Base-by-base conservation (phyloP, 2,329 filamentous ascomycete genomes). In the Plenodomus tracheiphilus region DNA sequence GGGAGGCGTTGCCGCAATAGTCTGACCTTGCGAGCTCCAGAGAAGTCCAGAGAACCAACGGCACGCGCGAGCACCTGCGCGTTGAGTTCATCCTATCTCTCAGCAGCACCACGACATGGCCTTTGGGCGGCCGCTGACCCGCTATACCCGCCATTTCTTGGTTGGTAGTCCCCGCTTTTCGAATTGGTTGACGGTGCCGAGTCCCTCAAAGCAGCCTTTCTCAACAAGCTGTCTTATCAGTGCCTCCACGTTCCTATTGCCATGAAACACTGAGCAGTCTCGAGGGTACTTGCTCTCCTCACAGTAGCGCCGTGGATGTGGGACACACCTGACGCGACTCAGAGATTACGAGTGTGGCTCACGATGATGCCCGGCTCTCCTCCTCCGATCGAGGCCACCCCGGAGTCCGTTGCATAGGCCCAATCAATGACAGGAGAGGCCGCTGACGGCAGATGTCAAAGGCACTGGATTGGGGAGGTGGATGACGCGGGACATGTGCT, bases 1-100 rank as follows among this genome's bases (percentile, higher is more conserved):
- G 59, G 54, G 59, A 55, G n/a, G 28, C 25, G 38, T 51, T 58
- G 43, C 59, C 54, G 56, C 49, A 62, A 59, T 61, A 61, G 58
- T 56, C 49, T 40, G 45, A 45, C 45, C 41, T 56, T 59, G 58
- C 53, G 56, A 59, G 51, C 36, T 30, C 55, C 56, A 48, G 56
- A 58, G 49, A 39, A 30, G 34, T 30, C 55, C 56, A 48, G 56
- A 58, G 49, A 39, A 30, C 57, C 56, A 48, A 47, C 40, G 42
- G 32, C 38, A 48, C 22, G 41, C 44, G 41, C 53, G 42, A 46
- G 25, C 40, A 50, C 20, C 30, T 43, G 51, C 47, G 49, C 42
- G 53, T 57, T 57, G 58, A 54, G 47, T 39, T 40, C 47, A 56
- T 41, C 53, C 53, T 54, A 62, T 59, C 58, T 56, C 59, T 51